Evolutionary conservation across 768 basidiomycete species (phyloP), one percentile per base, ranked within the genome.

Genomic region (Leucosporidium yakuticum): DNA sequence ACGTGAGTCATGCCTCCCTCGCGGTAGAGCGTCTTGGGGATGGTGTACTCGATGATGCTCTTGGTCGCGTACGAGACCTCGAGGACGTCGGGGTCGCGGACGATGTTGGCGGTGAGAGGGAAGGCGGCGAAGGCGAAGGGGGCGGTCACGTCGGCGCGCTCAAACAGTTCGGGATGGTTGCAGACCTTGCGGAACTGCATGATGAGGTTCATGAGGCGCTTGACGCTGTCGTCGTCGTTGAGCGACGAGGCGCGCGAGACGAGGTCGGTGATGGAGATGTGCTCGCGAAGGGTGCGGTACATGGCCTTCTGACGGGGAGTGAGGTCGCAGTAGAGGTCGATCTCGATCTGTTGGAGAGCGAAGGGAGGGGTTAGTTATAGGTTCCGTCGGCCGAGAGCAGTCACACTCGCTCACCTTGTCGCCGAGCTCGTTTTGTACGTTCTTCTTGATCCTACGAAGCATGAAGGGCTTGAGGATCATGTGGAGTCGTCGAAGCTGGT

Each of bases 171-270:
- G 0, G 96, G 96, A 74, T 99, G 96, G 75, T 97, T 98, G 83
- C 95, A 98, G 70, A 90, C 91, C 83, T 99, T 99, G 73, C 96
- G 87, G 83, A 98, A 98, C 78, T 99, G 96, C 96, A 99, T 99
- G 69, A 99, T 96, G 68, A 99, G 84, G 79, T 98, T 99, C 95
- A 98, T 98, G 68, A 99, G 81, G 11, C 92, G 91, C 62, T 91
- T 87, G 61, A 93, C 91, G 36, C 90, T 91, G 73, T 93, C 90
- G 74, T 95, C 91, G 21, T 91, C 89, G 48, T 73, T 73, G 68
- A 91, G 86, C 72, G 90, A 90, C 5, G 90, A 87, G 15, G 96
- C 94, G 78, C 96, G 94, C 74, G 89, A 89, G 59, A 99, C 82
- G 47, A 99, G 85, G 77, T 98, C 96, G 21, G 91, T 86, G 62